Evolutionary conservation across 495 filamentous ascomycete genomes (phyloP).

Genomic region (Corynascus novoguineensis): DNA sequence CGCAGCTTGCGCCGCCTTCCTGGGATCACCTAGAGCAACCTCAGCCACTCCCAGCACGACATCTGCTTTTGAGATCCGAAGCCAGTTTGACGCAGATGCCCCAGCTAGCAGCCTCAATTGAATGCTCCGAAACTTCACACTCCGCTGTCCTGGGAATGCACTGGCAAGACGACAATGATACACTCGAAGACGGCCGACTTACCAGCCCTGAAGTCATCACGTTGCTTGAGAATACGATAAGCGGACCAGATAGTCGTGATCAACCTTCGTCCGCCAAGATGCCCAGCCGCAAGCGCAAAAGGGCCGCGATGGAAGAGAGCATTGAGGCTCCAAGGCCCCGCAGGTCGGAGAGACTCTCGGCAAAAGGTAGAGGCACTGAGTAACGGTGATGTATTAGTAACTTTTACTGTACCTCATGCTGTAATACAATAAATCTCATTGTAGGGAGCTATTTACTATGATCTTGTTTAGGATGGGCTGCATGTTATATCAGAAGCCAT

Average conservation of each 20-base stretch:
- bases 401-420: neutral
- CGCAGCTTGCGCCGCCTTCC: neutral
- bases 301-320: neutral
- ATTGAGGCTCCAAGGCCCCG: neutral
- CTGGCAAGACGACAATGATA: neutral
- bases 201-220: neutral
- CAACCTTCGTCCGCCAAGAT: neutral
- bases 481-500: too few species aligned
- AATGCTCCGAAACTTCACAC: too few species aligned
- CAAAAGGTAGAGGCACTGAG: neutral
- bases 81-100: neutral
- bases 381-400: neutral
- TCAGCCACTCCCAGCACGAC: neutral
- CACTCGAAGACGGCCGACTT: neutral
- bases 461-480: too few species aligned
- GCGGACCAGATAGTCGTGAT: too few species aligned
- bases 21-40: neutral
- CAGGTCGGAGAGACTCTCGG: neutral
- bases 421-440: too few species aligned
- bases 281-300: neutral
- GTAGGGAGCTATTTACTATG: too few species aligned
- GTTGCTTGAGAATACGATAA: neutral
- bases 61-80: neutral
- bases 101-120: too few species aligned
- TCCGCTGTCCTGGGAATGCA: neutral